Evolutionary conservation across 2,329 filamentous ascomycete species (phyloP).

Genomic region (Fusarium miscanthi): DNA sequence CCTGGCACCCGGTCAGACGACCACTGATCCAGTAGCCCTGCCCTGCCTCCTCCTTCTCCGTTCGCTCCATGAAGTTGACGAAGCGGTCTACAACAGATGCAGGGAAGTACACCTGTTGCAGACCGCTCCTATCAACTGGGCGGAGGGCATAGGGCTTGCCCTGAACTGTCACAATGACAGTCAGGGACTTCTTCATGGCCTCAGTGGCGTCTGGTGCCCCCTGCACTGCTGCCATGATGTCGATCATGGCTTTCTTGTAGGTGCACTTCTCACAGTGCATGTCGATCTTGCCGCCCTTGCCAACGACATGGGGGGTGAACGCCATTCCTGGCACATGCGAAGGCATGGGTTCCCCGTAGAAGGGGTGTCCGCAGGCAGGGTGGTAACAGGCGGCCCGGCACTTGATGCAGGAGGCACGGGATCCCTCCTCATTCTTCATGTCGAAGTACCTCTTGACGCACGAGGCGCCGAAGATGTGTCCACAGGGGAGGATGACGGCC

Average conservation of each 20-base stretch:
- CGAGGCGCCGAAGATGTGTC: conserved; percentile 2
- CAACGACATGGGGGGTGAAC: background rate
- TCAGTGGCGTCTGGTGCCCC: background rate
- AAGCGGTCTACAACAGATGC: background rate
- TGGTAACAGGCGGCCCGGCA: background rate
- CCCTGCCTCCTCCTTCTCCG: background rate
- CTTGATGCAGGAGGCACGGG: background rate
- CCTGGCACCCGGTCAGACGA: background rate
- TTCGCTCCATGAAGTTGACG: background rate
- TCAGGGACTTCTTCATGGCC: background rate
- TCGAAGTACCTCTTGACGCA: background rate
- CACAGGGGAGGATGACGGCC: background rate
- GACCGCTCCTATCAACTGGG: background rate
- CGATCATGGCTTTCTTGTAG: fast-evolving
- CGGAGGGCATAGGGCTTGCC: background rate
- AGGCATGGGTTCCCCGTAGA: background rate
- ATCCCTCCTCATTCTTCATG: background rate
- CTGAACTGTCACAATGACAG: too few relatives aligned
- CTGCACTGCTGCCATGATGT: background rate
- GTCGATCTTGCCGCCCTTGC: background rate
- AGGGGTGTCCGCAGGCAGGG: background rate
- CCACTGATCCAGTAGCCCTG: background rate
- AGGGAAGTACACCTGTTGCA: background rate
- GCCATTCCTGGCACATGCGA: background rate
- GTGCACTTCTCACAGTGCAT: background rate